These are phyloP conservation scores for Aspergillus conjunctus DNA, from an alignment of 495 filamentous ascomycete species.

Conservation along the genomic window DNA sequence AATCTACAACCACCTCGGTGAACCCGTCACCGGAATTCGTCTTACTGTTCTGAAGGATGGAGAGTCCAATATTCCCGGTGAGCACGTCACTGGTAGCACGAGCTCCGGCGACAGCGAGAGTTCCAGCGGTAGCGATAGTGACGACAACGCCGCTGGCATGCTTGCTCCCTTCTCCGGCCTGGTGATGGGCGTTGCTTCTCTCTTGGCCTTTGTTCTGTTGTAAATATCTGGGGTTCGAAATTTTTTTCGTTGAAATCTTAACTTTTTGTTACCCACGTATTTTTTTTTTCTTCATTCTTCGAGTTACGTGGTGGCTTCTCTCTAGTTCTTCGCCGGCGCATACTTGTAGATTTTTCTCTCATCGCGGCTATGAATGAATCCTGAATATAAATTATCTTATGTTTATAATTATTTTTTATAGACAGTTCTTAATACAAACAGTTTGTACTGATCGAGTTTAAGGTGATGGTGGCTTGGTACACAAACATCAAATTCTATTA, in stretches of 20 bases:
- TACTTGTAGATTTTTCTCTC: constrained; percentile 11
- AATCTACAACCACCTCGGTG: constrained; percentile 58
- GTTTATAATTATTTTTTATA: no score
- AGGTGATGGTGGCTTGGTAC: no score
- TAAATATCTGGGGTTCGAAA: constrained; percentile 14
- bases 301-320: background rate
- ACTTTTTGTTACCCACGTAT: background rate
- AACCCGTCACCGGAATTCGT: constrained; percentile 52
- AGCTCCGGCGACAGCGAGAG: constrained; percentile 16
- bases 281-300: background rate
- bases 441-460: no score
- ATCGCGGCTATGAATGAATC: background rate
- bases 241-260: background rate
- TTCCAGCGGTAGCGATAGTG: constrained; percentile 5
- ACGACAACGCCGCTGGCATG: constrained; percentile 29
- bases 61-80: constrained; percentile 55
- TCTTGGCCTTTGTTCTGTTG: constrained; percentile 22
- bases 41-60: constrained; percentile 55
- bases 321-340: background rate
- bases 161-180: constrained; percentile 24
- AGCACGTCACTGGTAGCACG: constrained; percentile 36
- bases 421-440: no score
- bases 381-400: background rate
- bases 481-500: constrained; percentile 24
- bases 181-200: constrained; percentile 18